These are phyloP conservation scores for Cercophora newfieldiana DNA, from an alignment of 495 filamentous ascomycete species.

Conservation along the genomic window DNA sequence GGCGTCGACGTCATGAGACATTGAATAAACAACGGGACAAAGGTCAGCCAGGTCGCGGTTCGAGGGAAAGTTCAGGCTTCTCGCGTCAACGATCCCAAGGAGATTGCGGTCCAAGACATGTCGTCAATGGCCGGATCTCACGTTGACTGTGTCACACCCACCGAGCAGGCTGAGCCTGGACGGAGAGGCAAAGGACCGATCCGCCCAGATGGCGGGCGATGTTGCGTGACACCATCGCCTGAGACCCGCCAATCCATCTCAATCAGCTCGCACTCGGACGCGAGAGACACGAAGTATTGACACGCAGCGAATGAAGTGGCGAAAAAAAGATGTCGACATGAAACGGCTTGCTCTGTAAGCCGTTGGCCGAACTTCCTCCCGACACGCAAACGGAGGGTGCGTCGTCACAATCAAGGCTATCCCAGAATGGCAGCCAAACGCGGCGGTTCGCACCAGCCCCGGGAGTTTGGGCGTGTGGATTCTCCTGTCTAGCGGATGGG, in stretches of 20 bases:
- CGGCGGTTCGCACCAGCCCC: not conserved
- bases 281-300: not conserved
- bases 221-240: not conserved
- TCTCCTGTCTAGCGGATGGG: not conserved
- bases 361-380: not conserved
- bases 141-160: not conserved
- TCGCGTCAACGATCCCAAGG: not conserved
- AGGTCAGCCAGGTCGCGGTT: not conserved
- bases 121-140: slow-evolving; percentile 7
- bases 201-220: not conserved
- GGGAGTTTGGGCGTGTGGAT: not conserved
- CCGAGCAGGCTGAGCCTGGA: not conserved
- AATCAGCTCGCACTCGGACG: not conserved
- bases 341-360: slow-evolving; percentile 1
- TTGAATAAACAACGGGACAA: not conserved
- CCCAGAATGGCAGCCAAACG: not conserved
- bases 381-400: not conserved
- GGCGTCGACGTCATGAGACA: slow-evolving; percentile 10
- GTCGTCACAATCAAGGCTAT: not conserved
- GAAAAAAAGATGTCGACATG: slow-evolving; percentile 1
- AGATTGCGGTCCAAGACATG: slow-evolving; percentile 20
- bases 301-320: slow-evolving; percentile 1
- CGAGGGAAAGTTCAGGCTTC: not conserved
- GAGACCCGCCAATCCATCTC: slow-evolving; percentile 9
- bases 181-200: not conserved